These are phyloP conservation scores for Suillus clintonianus DNA, from an alignment of 768 basidiomycete species.

Conservation along the genomic window DNA sequence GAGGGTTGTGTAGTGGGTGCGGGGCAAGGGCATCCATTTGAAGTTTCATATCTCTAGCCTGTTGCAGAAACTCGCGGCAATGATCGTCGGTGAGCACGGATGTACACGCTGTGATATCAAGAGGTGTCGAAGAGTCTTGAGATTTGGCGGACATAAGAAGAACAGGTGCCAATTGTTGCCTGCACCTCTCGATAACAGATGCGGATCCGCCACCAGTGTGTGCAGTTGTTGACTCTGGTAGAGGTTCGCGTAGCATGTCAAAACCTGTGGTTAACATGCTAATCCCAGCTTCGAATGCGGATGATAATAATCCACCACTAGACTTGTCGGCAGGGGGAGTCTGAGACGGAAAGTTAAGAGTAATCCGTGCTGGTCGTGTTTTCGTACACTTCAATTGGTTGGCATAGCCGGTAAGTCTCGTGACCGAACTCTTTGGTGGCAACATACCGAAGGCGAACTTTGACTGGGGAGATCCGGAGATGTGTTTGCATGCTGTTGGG, in stretches of 20 bases:
- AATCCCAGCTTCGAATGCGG: constrained; percentile 13
- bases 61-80: constrained; percentile 20
- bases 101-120: constrained; percentile 20
- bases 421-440: neutral
- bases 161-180: constrained; percentile 24
- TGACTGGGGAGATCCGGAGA: constrained; percentile 1
- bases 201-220: constrained; percentile 14
- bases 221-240: constrained; percentile 1
- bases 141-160: constrained; percentile 17
- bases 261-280: constrained; percentile 3
- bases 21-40: constrained; percentile 19
- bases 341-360: constrained; percentile 12
- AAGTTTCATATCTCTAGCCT: constrained; percentile 25
- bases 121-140: constrained; percentile 14
- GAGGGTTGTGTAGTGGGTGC: constrained; percentile 3
- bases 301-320: constrained; percentile 8
- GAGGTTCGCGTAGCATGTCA: constrained; percentile 3
- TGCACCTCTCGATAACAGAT: constrained; percentile 27
- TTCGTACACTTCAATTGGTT: constrained; percentile 5
- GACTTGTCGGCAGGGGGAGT: constrained; percentile 6
- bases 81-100: constrained; percentile 29
- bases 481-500: constrained; percentile 7
- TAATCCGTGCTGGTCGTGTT: constrained; percentile 11
- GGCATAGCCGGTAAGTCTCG: constrained; percentile 6
- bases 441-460: constrained; percentile 23